These are phyloP conservation scores for Cercis canadensis DNA, from an alignment of 306 rosid species.

Conservation along the genomic window DNA sequence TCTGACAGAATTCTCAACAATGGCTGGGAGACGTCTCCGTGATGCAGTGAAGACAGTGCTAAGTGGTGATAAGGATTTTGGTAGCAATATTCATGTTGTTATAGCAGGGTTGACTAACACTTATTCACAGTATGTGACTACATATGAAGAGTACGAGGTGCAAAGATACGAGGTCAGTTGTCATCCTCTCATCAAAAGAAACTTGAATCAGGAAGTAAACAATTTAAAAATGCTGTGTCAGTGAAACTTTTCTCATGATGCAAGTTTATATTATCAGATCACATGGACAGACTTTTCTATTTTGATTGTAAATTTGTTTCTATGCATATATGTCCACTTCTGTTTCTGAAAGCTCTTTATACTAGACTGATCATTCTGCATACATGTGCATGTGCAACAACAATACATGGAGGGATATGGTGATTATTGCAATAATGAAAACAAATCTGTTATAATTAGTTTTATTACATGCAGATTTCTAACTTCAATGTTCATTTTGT, in stretches of 20 bases:
- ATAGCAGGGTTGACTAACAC: constrained; percentile 87
- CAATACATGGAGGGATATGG: background rate
- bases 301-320: constrained; percentile 10
- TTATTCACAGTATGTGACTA: constrained; percentile 87
- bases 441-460: background rate
- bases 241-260: background rate
- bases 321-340: background rate
- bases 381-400: background rate
- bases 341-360: background rate
- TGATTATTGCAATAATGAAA: background rate
- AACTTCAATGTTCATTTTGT: background rate
- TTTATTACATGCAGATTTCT: too few species aligned
- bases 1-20: constrained; percentile 79
- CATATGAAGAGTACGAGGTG: constrained; percentile 79
- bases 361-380: constrained; percentile 18
- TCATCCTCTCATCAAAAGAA: constrained; percentile 12
- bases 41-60: constrained; percentile 79
- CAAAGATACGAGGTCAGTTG: constrained; percentile 95
- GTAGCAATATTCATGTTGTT: constrained; percentile 61
- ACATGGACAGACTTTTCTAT: background rate
- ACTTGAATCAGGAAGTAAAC: constrained; percentile 18
- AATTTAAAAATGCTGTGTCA: background rate
- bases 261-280: constrained; percentile 12
- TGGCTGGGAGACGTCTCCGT: constrained; percentile 97
- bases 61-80: constrained; percentile 45